Evolutionary conservation across 2,329 filamentous ascomycete species (phyloP).

Genomic region (Sporothrix pallida): DNA sequence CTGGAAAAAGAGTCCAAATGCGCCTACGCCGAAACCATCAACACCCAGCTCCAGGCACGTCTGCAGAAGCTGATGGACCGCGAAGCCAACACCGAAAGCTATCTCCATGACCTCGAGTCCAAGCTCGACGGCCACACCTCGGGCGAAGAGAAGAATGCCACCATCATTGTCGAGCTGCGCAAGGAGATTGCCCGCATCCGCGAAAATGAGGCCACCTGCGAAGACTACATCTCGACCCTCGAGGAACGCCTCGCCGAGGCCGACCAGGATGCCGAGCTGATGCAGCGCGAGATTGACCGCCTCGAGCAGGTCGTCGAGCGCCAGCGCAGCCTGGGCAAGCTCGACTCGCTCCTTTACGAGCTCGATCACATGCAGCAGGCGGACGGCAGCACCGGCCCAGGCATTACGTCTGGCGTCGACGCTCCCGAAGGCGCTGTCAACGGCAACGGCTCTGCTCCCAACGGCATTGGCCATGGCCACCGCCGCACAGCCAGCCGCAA

Average conservation of each 20-base stretch:
- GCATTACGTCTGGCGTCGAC: not conserved
- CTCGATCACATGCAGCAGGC: conserved; percentile 78
- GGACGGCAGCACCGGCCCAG: conserved; percentile 28
- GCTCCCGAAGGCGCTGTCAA: not conserved
- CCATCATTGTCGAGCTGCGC: conserved; percentile 82
- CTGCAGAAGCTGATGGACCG: conserved; percentile 93
- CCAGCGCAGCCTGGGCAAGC: conserved; percentile 90
- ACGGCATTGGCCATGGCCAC: conserved; percentile 53
- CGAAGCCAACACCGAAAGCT: conserved; percentile 88
- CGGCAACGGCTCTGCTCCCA: conserved; percentile 39
- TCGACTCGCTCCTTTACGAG: conserved; percentile 90
- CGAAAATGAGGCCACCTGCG: conserved; percentile 86
- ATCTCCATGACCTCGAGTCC: conserved; percentile 87
- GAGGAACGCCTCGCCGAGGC: conserved; percentile 95
- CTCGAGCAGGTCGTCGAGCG: conserved; percentile 95
- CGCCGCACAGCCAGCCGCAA: conserved; percentile 51
- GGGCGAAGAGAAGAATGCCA: conserved; percentile 90
- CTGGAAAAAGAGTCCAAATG: conserved; percentile 94
- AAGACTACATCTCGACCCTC: conserved; percentile 96
- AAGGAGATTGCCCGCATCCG: conserved; percentile 88
- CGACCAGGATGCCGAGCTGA: conserved; percentile 92
- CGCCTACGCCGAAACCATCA: conserved; percentile 90
- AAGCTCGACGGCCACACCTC: conserved; percentile 89
- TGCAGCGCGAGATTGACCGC: conserved; percentile 95
- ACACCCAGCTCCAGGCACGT: conserved; percentile 83